Conservation (phyloP, 495 filamentous ascomycete species). For the Usnea hakonensis region DNA sequence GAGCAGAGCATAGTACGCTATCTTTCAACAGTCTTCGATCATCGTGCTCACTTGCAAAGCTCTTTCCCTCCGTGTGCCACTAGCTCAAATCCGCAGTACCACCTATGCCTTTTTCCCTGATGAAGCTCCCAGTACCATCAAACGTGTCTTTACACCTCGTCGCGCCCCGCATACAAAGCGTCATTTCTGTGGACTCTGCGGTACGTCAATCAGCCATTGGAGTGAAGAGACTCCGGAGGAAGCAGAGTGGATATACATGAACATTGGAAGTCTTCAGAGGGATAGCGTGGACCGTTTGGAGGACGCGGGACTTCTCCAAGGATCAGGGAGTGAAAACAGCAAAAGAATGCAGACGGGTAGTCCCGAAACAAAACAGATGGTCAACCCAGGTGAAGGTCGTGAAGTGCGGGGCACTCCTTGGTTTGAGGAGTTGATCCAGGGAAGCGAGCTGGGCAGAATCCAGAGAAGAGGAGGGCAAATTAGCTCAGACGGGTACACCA, state of each 20-base stretch:
- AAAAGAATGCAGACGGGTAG: conserved; percentile 5
- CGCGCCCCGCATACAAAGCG: conserved; percentile 53
- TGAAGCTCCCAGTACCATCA: conserved; percentile 66
- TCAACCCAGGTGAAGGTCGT: conserved; percentile 31
- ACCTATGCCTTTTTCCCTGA: conserved; percentile 69
- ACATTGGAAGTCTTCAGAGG: conserved; percentile 59
- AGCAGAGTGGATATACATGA: conserved; percentile 65
- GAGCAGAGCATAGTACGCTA: conserved; percentile 53
- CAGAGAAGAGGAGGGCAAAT: conserved; percentile 49
- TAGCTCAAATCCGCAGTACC: conserved; percentile 63
- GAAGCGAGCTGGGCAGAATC: conserved; percentile 60
- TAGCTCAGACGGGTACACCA: conserved; percentile 49
- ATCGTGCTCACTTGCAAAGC: conserved; percentile 5
- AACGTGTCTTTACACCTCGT: conserved; percentile 57
- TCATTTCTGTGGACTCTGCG: conserved; percentile 86
- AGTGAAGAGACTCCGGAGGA: conserved; percentile 59
- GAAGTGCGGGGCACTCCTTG: conserved; percentile 56
- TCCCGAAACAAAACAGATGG: conserved; percentile 4
- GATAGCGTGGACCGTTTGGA: conserved; percentile 62
- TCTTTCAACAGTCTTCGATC: conserved; percentile 13
- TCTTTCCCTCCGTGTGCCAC: conserved; percentile 63
- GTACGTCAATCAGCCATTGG: conserved; percentile 75
- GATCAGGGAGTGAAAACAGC: conserved; percentile 34
- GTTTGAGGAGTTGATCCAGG: conserved; percentile 74
- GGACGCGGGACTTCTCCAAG: conserved; percentile 53